Evolutionary conservation across 2,329 filamentous ascomycete species (phyloP).

Genomic region (Colletotrichum tamarilloi): DNA sequence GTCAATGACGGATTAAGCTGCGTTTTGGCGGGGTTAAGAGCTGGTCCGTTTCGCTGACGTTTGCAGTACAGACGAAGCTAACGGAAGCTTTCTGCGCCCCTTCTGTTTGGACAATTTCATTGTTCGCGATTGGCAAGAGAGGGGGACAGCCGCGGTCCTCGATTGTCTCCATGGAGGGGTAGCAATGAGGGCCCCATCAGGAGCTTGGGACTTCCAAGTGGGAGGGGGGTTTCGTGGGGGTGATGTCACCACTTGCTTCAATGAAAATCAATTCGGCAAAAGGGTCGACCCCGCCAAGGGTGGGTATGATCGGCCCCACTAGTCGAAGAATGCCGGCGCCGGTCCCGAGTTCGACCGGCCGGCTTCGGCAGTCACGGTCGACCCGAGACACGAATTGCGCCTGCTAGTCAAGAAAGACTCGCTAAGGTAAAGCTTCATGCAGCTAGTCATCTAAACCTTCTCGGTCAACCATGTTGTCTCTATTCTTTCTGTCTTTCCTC

Average conservation of each 20-base stretch:
- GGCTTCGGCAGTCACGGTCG: neutral
- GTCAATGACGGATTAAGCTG: neutral
- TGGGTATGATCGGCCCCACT: neutral
- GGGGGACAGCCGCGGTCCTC: neutral
- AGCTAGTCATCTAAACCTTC: neutral
- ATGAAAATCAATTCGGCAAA: conserved; percentile 8
- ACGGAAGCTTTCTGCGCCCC: neutral
- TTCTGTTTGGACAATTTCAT: conserved; percentile 1
- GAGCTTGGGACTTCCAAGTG: neutral
- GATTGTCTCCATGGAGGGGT: conserved; percentile 6
- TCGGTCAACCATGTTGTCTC: neutral
- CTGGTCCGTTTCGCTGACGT: conserved; percentile 15
- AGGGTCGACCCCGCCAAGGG: neutral
- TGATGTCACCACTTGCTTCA: conserved; percentile 30
- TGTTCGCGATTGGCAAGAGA: conserved; percentile 3
- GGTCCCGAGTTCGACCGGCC: conserved; percentile 3
- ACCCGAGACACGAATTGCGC: neutral
- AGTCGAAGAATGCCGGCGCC: conserved; percentile 5
- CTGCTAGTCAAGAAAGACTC: neutral
- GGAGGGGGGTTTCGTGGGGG: conserved; percentile 13
- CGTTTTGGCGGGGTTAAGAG: neutral
- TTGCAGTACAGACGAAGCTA: neutral
- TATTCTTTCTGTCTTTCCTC: neutral
- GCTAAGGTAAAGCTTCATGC: neutral
- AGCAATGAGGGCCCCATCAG: neutral